Evolutionary conservation across 345 rosid species (phyloP).

Genomic region (Anacardium occidentale): DNA sequence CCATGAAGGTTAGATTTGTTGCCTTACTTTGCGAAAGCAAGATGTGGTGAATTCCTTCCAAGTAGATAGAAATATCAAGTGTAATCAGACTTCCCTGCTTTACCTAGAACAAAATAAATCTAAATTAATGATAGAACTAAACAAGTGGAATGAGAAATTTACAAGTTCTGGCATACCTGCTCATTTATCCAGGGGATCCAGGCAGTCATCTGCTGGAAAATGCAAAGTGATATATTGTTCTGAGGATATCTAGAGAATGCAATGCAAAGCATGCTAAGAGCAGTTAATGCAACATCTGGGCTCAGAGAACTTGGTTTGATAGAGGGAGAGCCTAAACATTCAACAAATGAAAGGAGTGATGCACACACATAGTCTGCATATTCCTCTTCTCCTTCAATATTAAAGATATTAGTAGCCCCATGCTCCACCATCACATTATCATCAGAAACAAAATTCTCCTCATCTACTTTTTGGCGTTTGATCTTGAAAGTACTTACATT

Average conservation of each 20-base stretch:
- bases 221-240: constrained; percentile 49
- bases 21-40: constrained; percentile 66
- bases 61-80: constrained; percentile 54
- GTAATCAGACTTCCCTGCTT: constrained; percentile 38
- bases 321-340: constrained; percentile 51
- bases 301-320: constrained; percentile 39
- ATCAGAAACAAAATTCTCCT: constrained; percentile 34
- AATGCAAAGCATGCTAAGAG: constrained; percentile 81
- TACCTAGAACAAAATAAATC: constrained; percentile 47
- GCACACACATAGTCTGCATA: constrained; percentile 47
- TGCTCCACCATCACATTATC: constrained; percentile 32
- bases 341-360: constrained; percentile 56
- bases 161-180: constrained; percentile 44
- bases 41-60: constrained; percentile 73
- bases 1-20: constrained; percentile 11
- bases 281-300: constrained; percentile 57
- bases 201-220: constrained; percentile 54
- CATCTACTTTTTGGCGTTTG: constrained; percentile 71
- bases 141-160: constrained; percentile 8
- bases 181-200: constrained; percentile 86
- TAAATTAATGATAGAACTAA: constrained; percentile 14
- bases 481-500: constrained; percentile 36
- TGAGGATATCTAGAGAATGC: constrained; percentile 61
- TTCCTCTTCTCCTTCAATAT: constrained; percentile 49
- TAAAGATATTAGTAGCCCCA: constrained; percentile 34